Evolutionary conservation across 805 yeast genomes (phyloP), one percentile per base, ranked within the genome.

Genomic region (Cyberlindnera suaveolens): DNA sequence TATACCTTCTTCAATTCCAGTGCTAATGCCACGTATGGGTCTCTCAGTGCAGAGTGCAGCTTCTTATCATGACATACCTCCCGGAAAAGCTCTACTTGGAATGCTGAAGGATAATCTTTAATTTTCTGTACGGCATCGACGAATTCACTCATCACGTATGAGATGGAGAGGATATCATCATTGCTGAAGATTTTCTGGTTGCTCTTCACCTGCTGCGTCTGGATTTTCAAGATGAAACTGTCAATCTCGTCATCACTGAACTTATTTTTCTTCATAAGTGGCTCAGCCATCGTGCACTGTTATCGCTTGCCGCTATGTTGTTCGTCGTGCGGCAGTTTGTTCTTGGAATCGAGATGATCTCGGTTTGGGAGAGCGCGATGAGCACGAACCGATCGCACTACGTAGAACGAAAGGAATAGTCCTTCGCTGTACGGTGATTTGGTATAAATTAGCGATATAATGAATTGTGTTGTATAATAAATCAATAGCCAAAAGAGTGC

Each of bases 401-500:
- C 4, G 10, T 11, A 5, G 27, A 23, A 23, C 3, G 27, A 3
- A 23, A 23, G 4, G 13, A 10, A 8, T 23, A 8, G 27, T 9
- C 27, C 27, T 9, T 23, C 10, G 2, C 11, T 9, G 10, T 8
- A 23, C 1, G 27, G 27, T 23, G 10, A 23, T 23, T 23, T 10
- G 27, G 27, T 23, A 23, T 23, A 23, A 23, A 23, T 10, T 9
- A 9, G 27, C 10, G 11, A 23, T 23, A 23, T 23, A 23, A 23
- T 23, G 11, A 23, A 23, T 5, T 23, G 27, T 23, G 27, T 23
- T 23, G 27, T 23, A 23, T 23, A 31, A 14, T 15, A 29, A 23
- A 17, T 16, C 34, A 47, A 34, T 46, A 40, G 3, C 52, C 52
- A 39, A 44, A 51, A 4, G 51, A 45, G 36, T 51, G 56, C 20